phyloP scores from a whole-genome alignment of 2,329 filamentous ascomycete genomes.

The Thelonectria discophora region DNA sequence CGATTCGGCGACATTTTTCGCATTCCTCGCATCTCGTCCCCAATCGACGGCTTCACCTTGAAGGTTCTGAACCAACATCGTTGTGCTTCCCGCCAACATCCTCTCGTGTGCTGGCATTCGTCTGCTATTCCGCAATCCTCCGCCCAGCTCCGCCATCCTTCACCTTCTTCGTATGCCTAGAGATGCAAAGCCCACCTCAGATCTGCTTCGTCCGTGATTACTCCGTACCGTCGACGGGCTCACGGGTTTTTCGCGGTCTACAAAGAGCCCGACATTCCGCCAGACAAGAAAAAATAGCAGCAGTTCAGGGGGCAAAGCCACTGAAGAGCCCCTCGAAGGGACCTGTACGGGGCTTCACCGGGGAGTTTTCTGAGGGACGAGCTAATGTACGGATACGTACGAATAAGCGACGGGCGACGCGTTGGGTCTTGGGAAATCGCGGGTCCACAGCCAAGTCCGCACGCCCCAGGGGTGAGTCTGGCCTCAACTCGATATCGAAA shows the following conservation, averaged over 20 bases:
- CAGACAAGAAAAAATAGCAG: not conserved
- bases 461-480: not conserved
- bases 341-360: slow-evolving; percentile 1
- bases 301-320: slow-evolving; percentile 2
- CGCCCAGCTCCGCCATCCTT: slow-evolving; percentile 9
- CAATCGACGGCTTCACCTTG: not conserved
- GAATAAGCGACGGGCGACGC: not conserved
- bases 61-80: too few relatives aligned
- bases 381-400: too few relatives aligned
- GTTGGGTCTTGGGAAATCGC: not conserved
- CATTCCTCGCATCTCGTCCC: not conserved
- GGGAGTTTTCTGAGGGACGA: slow-evolving; percentile 10
- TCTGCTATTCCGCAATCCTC: slow-evolving; percentile 8
- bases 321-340: slow-evolving; percentile 2
- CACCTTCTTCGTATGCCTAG: not conserved
- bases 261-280: slow-evolving; percentile 35
- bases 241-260: slow-evolving; percentile 32
- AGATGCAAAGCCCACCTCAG: not conserved
- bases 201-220: slow-evolving; percentile 1
- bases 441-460: slow-evolving; percentile 18
- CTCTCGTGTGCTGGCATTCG: slow-evolving; percentile 1
- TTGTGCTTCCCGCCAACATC: too few relatives aligned
- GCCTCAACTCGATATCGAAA: not conserved
- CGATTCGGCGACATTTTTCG: slow-evolving; percentile 3
- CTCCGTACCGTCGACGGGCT: slow-evolving; percentile 7